Evolutionary conservation across 2,329 filamentous ascomycete genomes (phyloP).

Genomic region (Penicillium expansum): DNA sequence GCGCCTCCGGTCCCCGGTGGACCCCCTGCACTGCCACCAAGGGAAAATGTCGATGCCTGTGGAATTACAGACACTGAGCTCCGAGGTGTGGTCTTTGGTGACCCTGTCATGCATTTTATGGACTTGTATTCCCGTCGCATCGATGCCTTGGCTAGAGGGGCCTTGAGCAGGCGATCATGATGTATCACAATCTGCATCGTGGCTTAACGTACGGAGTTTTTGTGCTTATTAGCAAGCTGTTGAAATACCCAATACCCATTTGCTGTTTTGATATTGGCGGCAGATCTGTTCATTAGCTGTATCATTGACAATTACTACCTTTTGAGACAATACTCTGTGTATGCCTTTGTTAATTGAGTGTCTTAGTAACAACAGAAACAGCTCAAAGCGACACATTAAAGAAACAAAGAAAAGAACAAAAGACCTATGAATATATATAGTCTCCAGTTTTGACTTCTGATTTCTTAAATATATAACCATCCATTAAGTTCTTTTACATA

Average conservation of each 20-base stretch:
- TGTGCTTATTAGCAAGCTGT: not conserved
- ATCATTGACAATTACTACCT: not conserved
- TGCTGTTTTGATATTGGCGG: not conserved
- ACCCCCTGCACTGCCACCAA: conserved; percentile 52
- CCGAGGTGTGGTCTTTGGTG: conserved; percentile 71
- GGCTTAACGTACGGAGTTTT: not conserved
- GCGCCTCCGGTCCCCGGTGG: conserved; percentile 69
- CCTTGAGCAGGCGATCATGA: conserved; percentile 50
- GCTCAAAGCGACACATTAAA: not conserved
- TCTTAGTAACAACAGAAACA: not conserved
- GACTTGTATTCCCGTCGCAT: conserved; percentile 69
- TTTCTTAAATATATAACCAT: not conserved
- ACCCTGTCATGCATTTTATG: conserved; percentile 79
- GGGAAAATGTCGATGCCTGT: conserved; percentile 65
- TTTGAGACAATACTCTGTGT: not conserved
- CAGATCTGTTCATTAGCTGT: not conserved
- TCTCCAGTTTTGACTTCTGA: not conserved
- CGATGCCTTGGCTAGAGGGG: conserved; percentile 67
- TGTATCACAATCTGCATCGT: not conserved
- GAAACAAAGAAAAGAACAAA: not conserved
- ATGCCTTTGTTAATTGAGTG: not conserved
- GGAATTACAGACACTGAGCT: conserved; percentile 67
- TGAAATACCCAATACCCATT: not conserved
- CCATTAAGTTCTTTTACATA: not conserved
- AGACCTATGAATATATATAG: not conserved